Evolutionary conservation across 2,329 filamentous ascomycete species (phyloP).

Genomic region (Fusarium longipes): DNA sequence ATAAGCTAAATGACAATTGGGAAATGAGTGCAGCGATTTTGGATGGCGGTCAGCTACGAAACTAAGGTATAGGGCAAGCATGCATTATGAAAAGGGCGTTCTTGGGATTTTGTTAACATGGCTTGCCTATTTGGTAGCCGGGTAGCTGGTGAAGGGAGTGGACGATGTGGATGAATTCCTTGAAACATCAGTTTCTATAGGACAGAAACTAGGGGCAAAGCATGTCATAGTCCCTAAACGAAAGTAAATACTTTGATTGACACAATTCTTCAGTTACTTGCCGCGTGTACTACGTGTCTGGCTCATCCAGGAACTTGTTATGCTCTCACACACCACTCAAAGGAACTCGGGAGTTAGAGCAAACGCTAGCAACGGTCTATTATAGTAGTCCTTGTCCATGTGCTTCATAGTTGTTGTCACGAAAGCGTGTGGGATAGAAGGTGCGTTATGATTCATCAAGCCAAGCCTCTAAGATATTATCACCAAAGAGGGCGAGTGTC

Average conservation of each 20-base stretch:
- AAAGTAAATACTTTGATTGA: background rate
- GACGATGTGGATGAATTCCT: constrained; percentile 1
- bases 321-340: background rate
- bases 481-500: background rate
- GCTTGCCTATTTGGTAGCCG: constrained; percentile 6
- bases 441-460: background rate
- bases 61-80: constrained; percentile 32
- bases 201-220: background rate
- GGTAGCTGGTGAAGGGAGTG: background rate
- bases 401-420: background rate
- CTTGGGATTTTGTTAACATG: constrained; percentile 26
- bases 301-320: background rate
- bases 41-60: constrained; percentile 21
- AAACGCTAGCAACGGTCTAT: background rate
- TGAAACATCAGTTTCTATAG: background rate
- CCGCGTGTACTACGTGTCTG: background rate
- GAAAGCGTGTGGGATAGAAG: background rate
- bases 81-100: constrained; percentile 47
- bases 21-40: constrained; percentile 18
- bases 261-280: background rate
- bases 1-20: constrained; percentile 1
- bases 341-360: background rate
- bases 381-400: background rate
- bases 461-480: background rate
- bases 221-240: background rate